Evolutionary conservation across 192 early-diverging fungal genomes (phyloP).

Genomic region (Cetraspora pellucida): DNA sequence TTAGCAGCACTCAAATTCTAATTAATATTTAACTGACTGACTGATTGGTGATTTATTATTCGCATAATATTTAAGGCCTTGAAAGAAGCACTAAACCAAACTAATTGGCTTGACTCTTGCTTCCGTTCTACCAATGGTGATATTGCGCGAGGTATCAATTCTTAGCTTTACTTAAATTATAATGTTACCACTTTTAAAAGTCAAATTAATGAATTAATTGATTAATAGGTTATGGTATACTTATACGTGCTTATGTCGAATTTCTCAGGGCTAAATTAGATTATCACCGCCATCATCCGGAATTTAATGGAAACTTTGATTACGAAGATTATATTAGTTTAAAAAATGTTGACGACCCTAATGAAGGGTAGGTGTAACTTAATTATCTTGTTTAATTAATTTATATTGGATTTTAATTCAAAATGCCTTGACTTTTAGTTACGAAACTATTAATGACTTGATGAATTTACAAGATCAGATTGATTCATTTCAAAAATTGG

Average conservation of each 20-base stretch:
- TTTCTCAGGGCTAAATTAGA: constrained; percentile 89
- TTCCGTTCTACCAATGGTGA: constrained; percentile 55
- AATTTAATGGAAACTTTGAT: constrained; percentile 94
- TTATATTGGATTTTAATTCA: neutral
- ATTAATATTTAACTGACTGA: constrained; percentile 11
- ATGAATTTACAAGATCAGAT: constrained; percentile 90
- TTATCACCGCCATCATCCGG: constrained; percentile 88
- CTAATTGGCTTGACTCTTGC: constrained; percentile 81
- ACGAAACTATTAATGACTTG: constrained; percentile 95
- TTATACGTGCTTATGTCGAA: constrained; percentile 90
- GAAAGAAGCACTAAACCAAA: constrained; percentile 80
- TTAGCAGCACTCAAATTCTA: neutral
- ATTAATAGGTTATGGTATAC: constrained; percentile 66
- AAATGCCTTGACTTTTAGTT: constrained; percentile 51
- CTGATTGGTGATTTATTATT: neutral
- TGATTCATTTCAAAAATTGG: constrained; percentile 87
- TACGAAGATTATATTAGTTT: constrained; percentile 96
- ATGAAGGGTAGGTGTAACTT: constrained; percentile 78
- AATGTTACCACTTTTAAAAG: neutral
- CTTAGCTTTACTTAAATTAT: neutral
- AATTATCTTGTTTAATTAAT: neutral
- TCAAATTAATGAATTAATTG: neutral
- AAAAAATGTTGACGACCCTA: constrained; percentile 94
- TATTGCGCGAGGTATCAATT: constrained; percentile 40
- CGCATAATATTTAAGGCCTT: constrained; percentile 56